These are phyloP conservation scores for Emergomyces pasteurianus DNA, from an alignment of 2,329 filamentous ascomycete genomes.

Conservation along the genomic window DNA sequence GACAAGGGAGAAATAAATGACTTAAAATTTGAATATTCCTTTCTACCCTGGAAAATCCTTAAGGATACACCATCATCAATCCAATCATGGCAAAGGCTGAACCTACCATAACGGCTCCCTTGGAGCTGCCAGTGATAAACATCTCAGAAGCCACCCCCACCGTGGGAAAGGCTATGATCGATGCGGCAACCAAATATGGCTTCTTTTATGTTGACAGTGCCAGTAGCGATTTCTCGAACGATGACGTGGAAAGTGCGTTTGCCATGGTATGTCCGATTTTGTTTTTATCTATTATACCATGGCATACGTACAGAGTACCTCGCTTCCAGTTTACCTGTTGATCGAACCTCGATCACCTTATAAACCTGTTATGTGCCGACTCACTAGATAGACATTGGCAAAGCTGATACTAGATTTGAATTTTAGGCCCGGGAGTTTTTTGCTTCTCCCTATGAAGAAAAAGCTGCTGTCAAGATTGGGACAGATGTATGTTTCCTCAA, in stretches of 20 bases:
- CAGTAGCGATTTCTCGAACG: conserved; percentile 53
- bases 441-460: conserved; percentile 55
- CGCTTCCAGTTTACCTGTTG: neutral
- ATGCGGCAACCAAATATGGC: conserved; percentile 69
- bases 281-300: neutral
- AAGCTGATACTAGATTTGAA: neutral
- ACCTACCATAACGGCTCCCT: conserved; percentile 12
- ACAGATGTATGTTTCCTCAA: conserved; percentile 37
- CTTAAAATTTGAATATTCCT: neutral
- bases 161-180: conserved; percentile 58
- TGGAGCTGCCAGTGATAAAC: conserved; percentile 68
- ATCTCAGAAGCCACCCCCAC: conserved; percentile 50
- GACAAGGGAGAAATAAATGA: neutral
- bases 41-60: neutral
- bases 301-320: too few relatives aligned
- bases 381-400: neutral
- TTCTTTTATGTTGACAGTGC: conserved; percentile 82
- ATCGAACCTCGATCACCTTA: neutral
- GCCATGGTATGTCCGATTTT: conserved; percentile 46
- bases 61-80: neutral
- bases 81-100: neutral
- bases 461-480: conserved; percentile 61
- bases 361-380: neutral
- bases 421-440: conserved; percentile 62
- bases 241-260: conserved; percentile 61